Base-by-base conservation (phyloP, 2,329 filamentous ascomycete species). In the Aspergillus sp. region DNA sequence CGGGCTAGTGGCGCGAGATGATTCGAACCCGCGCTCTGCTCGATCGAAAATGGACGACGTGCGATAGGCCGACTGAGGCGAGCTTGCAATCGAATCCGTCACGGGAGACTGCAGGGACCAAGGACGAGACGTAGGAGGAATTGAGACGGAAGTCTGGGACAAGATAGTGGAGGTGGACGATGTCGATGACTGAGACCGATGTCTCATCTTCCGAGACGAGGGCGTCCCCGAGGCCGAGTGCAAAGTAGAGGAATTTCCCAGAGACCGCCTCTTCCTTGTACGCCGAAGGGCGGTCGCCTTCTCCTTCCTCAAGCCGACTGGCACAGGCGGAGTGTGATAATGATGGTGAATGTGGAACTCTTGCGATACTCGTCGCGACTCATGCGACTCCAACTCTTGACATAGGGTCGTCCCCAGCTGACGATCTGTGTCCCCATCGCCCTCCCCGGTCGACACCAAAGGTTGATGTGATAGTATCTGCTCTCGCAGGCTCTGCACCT, bases 301-400 rank as follows among this genome's bases (percentile, higher is more conserved):
- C 17, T 81, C 77, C 67, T 85, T 86, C 49, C 81, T 56, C 64
- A 49, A 60, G 29, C 66, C 59, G 40, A 66, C 51, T 25, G 74
- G 67, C 2, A 83, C 73, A n/a, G 87, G 69, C 1, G 85, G 76
- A 10, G 87, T 82, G 60, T 97, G 91, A 66, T 96, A 96, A 68
- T 97, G 93, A 64, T 97, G 92, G 65, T 97, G 93, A 43, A 97
- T 89, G 64, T 97, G 93, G 13, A 97, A 76, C 64, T 94, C 89
- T 63, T 89, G 88, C 0, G 88, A 87, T 2, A 81, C 59, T 16
- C 71, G 74, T 29, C 74, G 70, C 23, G 74, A 63, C 38, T 79
- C 73, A 46, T 77, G 76, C 17, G 77, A 72, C 36, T 81, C 83
- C 20, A 95, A 79, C 69, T 97, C 92, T 40, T 89, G 84, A 53